Conservation (phyloP, 371 early-diverging fungal species). For the Rhizopus sp. region DNA sequence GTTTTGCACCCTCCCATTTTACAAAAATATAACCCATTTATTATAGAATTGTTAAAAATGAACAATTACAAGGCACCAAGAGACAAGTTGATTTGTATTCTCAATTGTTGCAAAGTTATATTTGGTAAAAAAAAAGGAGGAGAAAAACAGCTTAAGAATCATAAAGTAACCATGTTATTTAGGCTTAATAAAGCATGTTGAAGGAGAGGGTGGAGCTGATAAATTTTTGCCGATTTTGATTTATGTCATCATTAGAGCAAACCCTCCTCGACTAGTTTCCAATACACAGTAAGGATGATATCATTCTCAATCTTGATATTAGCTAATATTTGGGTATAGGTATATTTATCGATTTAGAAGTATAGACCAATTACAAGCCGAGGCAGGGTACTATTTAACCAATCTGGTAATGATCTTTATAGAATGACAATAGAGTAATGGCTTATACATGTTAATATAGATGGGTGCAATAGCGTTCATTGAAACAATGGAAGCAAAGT, state of each 20-base stretch:
- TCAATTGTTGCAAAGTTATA: conserved; percentile 88
- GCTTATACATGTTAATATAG: conserved; percentile 12
- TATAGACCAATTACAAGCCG: conserved; percentile 75
- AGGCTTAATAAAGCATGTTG: conserved; percentile 63
- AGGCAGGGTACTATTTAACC: conserved; percentile 85
- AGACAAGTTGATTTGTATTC: conserved; percentile 85
- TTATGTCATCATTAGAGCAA: conserved; percentile 74
- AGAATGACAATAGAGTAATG: conserved; percentile 22
- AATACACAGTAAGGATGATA: conserved; percentile 70
- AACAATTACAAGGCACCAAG: conserved; percentile 88
- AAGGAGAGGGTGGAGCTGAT: conserved; percentile 74
- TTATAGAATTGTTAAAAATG: conserved; percentile 73
- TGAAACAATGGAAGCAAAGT: conserved; percentile 57
- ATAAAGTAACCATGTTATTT: background rate
- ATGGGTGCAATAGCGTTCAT: conserved; percentile 69
- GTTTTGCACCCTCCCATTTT: background rate
- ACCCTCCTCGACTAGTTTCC: conserved; percentile 78
- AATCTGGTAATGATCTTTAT: conserved; percentile 58
- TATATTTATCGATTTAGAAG: conserved; percentile 82
- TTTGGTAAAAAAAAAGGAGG: conserved; percentile 49
- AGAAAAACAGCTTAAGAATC: background rate
- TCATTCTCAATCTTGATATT: background rate
- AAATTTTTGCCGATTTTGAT: conserved; percentile 85
- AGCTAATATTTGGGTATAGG: conserved; percentile 21
- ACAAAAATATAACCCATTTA: background rate